These are phyloP conservation scores for Entonaema liquescens DNA, from an alignment of 495 filamentous ascomycete genomes.

Conservation along the genomic window DNA sequence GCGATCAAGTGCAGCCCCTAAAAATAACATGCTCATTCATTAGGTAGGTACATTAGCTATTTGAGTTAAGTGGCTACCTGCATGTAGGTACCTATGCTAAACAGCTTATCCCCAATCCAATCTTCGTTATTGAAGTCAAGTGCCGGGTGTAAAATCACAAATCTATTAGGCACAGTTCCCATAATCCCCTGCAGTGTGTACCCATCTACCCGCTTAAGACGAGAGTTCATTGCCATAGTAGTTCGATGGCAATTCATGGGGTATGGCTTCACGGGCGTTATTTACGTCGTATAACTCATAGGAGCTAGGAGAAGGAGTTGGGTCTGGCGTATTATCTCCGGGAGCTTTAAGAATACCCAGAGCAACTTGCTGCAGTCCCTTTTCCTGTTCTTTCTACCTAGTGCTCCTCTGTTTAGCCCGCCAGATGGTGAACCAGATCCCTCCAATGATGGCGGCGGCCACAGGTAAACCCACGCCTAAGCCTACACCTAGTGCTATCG, in stretches of 20 bases:
- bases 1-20: too few species aligned
- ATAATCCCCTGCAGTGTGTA: too few species aligned
- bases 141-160: too few species aligned
- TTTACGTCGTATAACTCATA: not conserved
- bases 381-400: not conserved
- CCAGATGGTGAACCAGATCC: slow-evolving; percentile 22
- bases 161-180: too few species aligned
- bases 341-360: not conserved
- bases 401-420: slow-evolving; percentile 5
- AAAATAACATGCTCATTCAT: too few species aligned
- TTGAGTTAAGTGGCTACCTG: too few species aligned
- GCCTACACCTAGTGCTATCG: slow-evolving; percentile 15
- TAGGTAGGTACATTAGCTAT: too few species aligned
- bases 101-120: too few species aligned
- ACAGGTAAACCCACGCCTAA: slow-evolving; percentile 21
- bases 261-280: not conserved
- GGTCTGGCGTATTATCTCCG: not conserved
- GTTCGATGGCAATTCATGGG: slow-evolving; percentile 6
- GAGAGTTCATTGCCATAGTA: slow-evolving; percentile 11
- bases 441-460: slow-evolving; percentile 19
- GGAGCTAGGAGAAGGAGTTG: not conserved
- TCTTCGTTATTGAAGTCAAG: too few species aligned
- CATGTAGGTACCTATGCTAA: too few species aligned
- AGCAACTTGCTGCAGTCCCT: not conserved
- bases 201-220: not conserved